These are phyloP conservation scores for Cercospora zeina DNA, from an alignment of 2,329 filamentous ascomycete genomes.

Conservation along the genomic window DNA sequence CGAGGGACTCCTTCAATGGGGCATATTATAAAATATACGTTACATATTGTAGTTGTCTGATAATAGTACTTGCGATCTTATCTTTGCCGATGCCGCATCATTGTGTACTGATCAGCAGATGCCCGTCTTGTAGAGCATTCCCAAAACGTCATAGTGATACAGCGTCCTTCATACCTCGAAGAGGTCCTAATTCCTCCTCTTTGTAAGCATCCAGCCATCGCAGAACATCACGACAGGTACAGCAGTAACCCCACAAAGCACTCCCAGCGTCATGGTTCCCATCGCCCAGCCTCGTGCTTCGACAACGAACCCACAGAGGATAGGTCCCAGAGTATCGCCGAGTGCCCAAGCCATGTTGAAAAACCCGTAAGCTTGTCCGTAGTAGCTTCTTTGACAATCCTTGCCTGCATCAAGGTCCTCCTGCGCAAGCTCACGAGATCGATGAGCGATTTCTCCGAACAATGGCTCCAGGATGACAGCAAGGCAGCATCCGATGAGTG, in stretches of 20 bases:
- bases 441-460: constrained; percentile 29
- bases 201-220: constrained; percentile 18
- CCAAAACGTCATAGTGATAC: too few species aligned
- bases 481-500: constrained; percentile 23
- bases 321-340: constrained; percentile 32
- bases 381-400: constrained; percentile 21
- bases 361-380: constrained; percentile 57
- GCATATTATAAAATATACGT: too few species aligned
- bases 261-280: constrained; percentile 22
- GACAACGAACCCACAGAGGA: constrained; percentile 31
- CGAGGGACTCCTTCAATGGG: too few species aligned
- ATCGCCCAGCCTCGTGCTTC: constrained; percentile 30
- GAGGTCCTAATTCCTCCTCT: neutral
- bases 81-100: too few species aligned
- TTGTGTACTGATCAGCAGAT: too few species aligned
- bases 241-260: constrained; percentile 50
- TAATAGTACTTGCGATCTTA: too few species aligned
- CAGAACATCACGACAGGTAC: constrained; percentile 46
- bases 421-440: constrained; percentile 20
- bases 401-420: constrained; percentile 21
- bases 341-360: constrained; percentile 36
- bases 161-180: neutral
- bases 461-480: constrained; percentile 30
- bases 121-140: too few species aligned
- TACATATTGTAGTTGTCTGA: too few species aligned